Evolutionary conservation across 345 rosid species (phyloP).

Genomic region (Rhizophora mangle): DNA sequence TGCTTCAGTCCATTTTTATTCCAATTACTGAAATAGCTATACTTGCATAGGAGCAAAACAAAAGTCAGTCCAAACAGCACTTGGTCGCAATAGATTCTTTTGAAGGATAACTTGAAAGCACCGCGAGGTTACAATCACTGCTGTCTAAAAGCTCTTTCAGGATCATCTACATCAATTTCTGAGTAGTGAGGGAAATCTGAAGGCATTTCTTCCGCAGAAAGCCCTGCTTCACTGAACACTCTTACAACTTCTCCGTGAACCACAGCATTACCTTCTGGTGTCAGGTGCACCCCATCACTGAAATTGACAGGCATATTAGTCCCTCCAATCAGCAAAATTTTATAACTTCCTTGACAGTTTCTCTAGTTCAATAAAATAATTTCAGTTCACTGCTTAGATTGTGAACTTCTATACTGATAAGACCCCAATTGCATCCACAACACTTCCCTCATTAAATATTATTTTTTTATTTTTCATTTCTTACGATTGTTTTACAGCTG

Average conservation of each 20-base stretch:
- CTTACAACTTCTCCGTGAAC: slow-evolving; percentile 52
- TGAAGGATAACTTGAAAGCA: background rate
- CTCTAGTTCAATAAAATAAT: background rate
- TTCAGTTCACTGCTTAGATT: too few relatives aligned
- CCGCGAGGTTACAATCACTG: slow-evolving; percentile 30
- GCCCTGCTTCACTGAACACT: slow-evolving; percentile 66
- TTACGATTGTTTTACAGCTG: too few relatives aligned
- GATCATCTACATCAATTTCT: slow-evolving; percentile 53
- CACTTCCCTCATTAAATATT: background rate
- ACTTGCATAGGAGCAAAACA: too few relatives aligned
- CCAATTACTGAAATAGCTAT: too few relatives aligned
- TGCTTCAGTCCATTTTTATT: too few relatives aligned
- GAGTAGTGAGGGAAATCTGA: slow-evolving; percentile 80
- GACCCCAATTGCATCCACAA: background rate
- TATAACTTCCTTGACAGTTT: background rate
- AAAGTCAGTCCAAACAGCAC: too few relatives aligned
- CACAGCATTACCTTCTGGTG: slow-evolving; percentile 69
- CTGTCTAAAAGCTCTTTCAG: slow-evolving; percentile 61
- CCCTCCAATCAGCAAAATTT: background rate
- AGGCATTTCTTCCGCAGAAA: slow-evolving; percentile 68
- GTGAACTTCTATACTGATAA: background rate
- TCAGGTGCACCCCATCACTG: slow-evolving; percentile 91
- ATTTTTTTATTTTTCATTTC: background rate
- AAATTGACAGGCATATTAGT: slow-evolving; percentile 12
- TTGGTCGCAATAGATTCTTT: background rate